Conservation (phyloP, 1,284 basidiomycete species). For the Pyrrhoderma noxium region DNA sequence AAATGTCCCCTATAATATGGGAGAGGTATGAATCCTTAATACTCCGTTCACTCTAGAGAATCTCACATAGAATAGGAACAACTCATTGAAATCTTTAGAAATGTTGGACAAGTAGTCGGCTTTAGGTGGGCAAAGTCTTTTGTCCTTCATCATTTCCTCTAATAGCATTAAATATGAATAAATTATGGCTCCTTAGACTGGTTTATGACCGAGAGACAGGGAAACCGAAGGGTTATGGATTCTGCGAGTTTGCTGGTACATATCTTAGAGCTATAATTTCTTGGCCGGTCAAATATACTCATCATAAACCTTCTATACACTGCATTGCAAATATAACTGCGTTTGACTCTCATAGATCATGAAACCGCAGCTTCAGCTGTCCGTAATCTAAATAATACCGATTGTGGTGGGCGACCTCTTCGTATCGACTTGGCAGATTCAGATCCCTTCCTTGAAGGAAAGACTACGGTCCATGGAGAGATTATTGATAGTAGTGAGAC, state of each 20-base stretch:
- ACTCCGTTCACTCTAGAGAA: neutral
- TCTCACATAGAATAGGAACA: conserved; percentile 44
- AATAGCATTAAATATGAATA: neutral
- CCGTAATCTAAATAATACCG: conserved; percentile 67
- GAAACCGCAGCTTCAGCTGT: conserved; percentile 82
- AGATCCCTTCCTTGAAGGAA: conserved; percentile 41
- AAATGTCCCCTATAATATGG: conserved; percentile 84
- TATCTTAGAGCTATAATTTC: conserved; percentile 23
- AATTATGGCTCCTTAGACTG: conserved; percentile 60
- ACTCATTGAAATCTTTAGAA: conserved; percentile 79
- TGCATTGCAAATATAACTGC: neutral
- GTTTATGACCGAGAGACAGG: conserved; percentile 96
- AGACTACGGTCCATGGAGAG: conserved; percentile 54
- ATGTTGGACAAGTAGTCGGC: conserved; percentile 81
- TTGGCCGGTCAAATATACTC: conserved; percentile 32
- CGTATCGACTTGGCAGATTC: conserved; percentile 62
- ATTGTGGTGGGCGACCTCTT: conserved; percentile 63
- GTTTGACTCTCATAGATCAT: conserved; percentile 58
- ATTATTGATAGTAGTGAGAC: conserved; percentile 51
- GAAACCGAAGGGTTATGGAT: conserved; percentile 95
- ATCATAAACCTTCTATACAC: conserved; percentile 6
- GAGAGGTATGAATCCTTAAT: conserved; percentile 42
- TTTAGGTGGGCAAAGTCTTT: conserved; percentile 49
- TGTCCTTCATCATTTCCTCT: neutral
- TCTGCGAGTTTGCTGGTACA: conserved; percentile 93